These are phyloP conservation scores for Tricholoma hemisulphureum DNA, from an alignment of 768 basidiomycete genomes.

Conservation along the genomic window DNA sequence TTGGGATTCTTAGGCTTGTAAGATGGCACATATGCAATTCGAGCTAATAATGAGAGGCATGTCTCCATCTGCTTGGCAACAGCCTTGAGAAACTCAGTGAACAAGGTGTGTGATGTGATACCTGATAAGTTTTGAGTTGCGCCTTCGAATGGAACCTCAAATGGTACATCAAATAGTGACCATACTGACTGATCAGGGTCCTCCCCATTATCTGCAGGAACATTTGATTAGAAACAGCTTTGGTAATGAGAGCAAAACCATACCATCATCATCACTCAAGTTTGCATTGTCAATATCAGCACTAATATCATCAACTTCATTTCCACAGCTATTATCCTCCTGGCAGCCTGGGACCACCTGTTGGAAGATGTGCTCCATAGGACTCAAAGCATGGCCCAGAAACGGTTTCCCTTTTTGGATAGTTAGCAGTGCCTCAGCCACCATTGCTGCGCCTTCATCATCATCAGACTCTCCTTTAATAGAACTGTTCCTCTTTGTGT, in stretches of 20 bases:
- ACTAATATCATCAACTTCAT: not conserved
- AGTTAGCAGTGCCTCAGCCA: not conserved
- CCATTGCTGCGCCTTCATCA: not conserved
- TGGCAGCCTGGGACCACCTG: not conserved
- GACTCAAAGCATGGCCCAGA: too few relatives aligned
- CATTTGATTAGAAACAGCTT: not conserved
- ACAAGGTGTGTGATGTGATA: not conserved
- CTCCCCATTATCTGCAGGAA: not conserved
- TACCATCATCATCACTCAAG: constrained; percentile 1
- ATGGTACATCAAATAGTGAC: not conserved
- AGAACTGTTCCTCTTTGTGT: too few relatives aligned
- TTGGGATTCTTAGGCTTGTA: constrained; percentile 15
- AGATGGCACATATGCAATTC: constrained; percentile 10
- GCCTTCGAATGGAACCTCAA: not conserved
- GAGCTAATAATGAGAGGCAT: not conserved
- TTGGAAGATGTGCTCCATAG: not conserved
- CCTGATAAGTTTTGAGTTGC: not conserved
- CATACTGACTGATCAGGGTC: not conserved
- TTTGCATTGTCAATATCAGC: not conserved
- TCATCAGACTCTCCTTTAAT: too few relatives aligned
- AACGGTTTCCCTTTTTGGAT: too few relatives aligned
- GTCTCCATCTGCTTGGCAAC: constrained; percentile 2
- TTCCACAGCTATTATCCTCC: not conserved
- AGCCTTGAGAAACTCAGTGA: not conserved
- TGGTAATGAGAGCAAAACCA: not conserved